Percentiles rank a stretch among this genome's conserved stretches.
phyloP scores from a whole-genome alignment of 331 rosid genomes.

The Quercus tomentella region DNA sequence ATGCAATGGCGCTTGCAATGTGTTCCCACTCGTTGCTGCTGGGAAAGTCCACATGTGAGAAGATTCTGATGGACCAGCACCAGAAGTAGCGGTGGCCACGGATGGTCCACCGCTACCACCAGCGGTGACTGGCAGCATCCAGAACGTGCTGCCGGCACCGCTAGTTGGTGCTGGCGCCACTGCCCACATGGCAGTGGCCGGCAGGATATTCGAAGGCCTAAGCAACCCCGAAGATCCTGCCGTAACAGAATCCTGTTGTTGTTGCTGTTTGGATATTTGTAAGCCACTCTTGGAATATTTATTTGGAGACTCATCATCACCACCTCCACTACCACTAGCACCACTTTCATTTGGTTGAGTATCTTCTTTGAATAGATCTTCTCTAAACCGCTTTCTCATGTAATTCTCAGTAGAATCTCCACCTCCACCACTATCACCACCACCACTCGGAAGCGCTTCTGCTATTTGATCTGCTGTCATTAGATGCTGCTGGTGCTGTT shows the following conservation, averaged over 20 bases:
- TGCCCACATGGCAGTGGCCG: conserved; percentile 84
- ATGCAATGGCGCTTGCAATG: conserved; percentile 59
- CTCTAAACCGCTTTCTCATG: conserved; percentile 78
- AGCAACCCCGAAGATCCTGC: conserved; percentile 43
- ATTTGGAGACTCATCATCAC: conserved; percentile 15
- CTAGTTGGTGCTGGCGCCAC: conserved; percentile 48
- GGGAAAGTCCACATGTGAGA: conserved; percentile 85
- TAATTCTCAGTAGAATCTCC: conserved; percentile 60
- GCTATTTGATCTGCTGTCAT: conserved; percentile 73
- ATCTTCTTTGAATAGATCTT: conserved; percentile 84
- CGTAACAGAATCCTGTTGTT: background rate
- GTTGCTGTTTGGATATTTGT: conserved; percentile 40
- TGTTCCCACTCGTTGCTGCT: conserved; percentile 24
- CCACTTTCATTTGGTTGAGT: conserved; percentile 19
- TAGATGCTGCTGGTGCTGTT: conserved; percentile 41
- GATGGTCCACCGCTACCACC: conserved; percentile 29
- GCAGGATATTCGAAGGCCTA: conserved; percentile 54
- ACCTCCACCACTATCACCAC: conserved; percentile 30
- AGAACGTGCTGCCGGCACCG: conserved; percentile 66
- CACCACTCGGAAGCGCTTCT: conserved; percentile 50
- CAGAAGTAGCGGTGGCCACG: conserved; percentile 13
- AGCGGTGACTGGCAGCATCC: conserved; percentile 79
- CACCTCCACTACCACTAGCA: conserved; percentile 22
- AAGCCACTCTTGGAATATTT: conserved; percentile 36
- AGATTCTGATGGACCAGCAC: conserved; percentile 40